These are phyloP conservation scores for Tricholoma furcatifolium DNA, from an alignment of 768 basidiomycete genomes.

Conservation along the genomic window DNA sequence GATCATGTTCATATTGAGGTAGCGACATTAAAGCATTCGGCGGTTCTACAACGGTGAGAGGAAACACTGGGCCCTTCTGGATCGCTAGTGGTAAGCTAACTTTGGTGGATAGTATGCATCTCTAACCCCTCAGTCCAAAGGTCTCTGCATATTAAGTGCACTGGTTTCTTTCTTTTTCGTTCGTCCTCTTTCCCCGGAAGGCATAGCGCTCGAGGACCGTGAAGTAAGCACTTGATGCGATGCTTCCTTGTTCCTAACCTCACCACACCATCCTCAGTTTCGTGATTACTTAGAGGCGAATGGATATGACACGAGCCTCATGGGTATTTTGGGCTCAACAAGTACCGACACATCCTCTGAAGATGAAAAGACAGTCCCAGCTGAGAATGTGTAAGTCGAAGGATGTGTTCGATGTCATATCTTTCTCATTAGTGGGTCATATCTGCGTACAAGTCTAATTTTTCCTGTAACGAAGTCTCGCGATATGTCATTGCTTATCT, in stretches of 20 bases:
- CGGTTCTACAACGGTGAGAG: constrained; percentile 45
- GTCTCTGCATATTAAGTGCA: constrained; percentile 12
- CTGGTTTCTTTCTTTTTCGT: constrained; percentile 10
- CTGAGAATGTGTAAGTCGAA: background rate
- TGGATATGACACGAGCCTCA: constrained; percentile 19
- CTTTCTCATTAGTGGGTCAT: too few relatives aligned
- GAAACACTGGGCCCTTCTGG: constrained; percentile 86
- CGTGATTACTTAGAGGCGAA: constrained; percentile 18
- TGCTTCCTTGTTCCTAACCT: background rate
- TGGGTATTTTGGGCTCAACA: constrained; percentile 8
- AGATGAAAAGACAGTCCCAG: background rate
- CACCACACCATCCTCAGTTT: constrained; percentile 8
- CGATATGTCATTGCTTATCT: too few relatives aligned
- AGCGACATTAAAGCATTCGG: constrained; percentile 49
- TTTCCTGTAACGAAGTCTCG: too few relatives aligned
- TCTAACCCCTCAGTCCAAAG: background rate
- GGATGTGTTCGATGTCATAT: too few relatives aligned
- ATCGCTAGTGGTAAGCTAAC: constrained; percentile 59
- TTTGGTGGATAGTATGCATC: background rate
- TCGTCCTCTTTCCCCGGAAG: constrained; percentile 7
- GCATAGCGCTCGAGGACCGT: constrained; percentile 11
- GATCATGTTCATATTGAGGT: background rate
- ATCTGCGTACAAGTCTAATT: too few relatives aligned
- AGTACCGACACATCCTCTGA: background rate
- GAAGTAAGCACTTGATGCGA: constrained; percentile 1